Evolutionary conservation across 1,139 yeast genomes (phyloP), one percentile per base, ranked within the genome.

Genomic region (Yamadazyma spencermartinsiae): DNA sequence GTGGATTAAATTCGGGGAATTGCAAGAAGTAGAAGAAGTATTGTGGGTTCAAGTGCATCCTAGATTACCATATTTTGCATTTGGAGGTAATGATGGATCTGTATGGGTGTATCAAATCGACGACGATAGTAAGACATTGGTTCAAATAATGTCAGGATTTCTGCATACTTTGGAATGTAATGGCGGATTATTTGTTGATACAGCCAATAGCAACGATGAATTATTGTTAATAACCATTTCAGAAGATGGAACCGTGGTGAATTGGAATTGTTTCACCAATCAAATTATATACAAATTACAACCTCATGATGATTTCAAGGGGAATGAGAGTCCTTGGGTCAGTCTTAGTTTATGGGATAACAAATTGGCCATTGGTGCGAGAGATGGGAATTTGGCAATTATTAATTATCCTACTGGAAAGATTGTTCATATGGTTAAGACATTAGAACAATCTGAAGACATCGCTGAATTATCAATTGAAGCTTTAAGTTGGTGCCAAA

Each of bases 41-140:
- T 62, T 69, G 38, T 90, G 96, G 95, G 71, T 92, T 39, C 62
- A 74, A 27, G 75, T 80, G 38, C 98, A 92, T 61, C 96, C 97
- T 16, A 66, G 70, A 18, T 58, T 63, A 48, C 85, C 83, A 46
- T 76, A 82, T 41, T 87, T 92, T 67, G 97, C 98, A n/a, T 87
- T 88, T 56, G 98, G 98, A 43, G 92, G 90, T 28, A 71, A 72
- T 9, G 97, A 90, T 60, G 98, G 98, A 2, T 83, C 96, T 0
- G 95, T 90, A 11, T 92, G 97, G 96, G 89, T 86, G 23, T 92
- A 88, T 59, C 86, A 84, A 53, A 74, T 89, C 34, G 83, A 79
- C 48, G 77, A 77, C 31, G 56, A 61, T 12, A 61, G 73, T 35
- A 75, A 75, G 39, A 62, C 74, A n/a, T 60, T 82, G 41, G 83